Percentiles rank a stretch among this genome's conserved stretches.
Evolutionary conservation across 2,329 filamentous ascomycete species (phyloP).

Genomic region (Talaromyces amestolkiae): DNA sequence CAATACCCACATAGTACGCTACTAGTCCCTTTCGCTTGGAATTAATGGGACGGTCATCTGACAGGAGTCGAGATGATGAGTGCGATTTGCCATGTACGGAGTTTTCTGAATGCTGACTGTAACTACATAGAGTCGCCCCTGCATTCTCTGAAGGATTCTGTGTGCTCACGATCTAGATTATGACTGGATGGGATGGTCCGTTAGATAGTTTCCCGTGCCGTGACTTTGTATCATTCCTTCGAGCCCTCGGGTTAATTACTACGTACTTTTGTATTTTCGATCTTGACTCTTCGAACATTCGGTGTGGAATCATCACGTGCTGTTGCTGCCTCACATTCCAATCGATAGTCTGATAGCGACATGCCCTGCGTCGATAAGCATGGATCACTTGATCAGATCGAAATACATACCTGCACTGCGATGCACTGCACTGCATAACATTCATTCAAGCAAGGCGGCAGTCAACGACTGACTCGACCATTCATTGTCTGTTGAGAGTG

Average conservation of each 20-base stretch:
- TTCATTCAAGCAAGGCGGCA: background rate
- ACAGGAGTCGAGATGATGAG: background rate
- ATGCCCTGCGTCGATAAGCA: background rate
- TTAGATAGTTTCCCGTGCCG: background rate
- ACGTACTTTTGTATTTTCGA: background rate
- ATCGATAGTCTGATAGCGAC: background rate
- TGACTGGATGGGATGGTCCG: background rate
- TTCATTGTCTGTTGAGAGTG: background rate
- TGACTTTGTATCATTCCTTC: background rate
- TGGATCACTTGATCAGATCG: background rate
- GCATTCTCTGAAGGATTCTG: background rate
- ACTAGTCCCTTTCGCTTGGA: background rate
- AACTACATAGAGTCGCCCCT: background rate
- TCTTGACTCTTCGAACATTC: background rate
- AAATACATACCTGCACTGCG: background rate
- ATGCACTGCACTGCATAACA: conserved; percentile 3
- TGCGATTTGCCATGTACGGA: background rate
- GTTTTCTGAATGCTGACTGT: background rate
- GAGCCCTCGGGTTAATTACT: background rate
- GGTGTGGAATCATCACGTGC: background rate
- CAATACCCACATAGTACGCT: background rate
- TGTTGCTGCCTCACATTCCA: background rate
- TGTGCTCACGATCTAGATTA: background rate
- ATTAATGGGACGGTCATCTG: conserved; percentile 4
- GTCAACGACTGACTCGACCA: background rate